These are phyloP conservation scores for Colletotrichum godetiae DNA, from an alignment of 2,329 filamentous ascomycete species.

Conservation along the genomic window DNA sequence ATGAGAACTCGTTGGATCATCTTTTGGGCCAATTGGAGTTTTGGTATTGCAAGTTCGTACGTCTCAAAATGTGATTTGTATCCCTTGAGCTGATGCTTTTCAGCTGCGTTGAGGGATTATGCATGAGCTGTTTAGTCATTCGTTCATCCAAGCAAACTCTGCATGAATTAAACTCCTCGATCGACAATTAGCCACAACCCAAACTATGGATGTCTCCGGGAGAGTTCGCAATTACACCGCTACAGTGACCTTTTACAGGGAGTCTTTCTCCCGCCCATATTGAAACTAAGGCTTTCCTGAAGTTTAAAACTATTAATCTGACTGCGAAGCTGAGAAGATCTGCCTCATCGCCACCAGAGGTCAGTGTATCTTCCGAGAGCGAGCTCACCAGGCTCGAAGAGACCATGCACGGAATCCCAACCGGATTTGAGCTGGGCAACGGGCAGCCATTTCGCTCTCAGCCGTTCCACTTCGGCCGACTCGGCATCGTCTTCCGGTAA, in stretches of 20 bases:
- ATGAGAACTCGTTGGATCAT: background rate
- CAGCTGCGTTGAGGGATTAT: background rate
- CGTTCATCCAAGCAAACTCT: background rate
- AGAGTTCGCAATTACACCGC: no score
- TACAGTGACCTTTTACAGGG: no score
- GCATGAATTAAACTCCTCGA: background rate
- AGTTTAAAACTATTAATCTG: no score
- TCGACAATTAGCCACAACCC: background rate
- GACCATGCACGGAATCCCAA: constrained; percentile 12
- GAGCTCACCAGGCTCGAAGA: constrained; percentile 11
- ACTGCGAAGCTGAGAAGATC: no score
- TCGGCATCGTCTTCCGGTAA: constrained; percentile 66
- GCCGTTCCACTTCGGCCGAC: constrained; percentile 7
- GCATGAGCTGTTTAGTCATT: background rate
- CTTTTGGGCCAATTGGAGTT: background rate
- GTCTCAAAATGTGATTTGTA: background rate
- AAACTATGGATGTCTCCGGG: background rate
- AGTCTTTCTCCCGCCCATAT: no score
- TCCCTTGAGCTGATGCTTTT: background rate
- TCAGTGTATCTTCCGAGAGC: constrained; percentile 22
- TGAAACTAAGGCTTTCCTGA: no score
- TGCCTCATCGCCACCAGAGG: constrained; percentile 2
- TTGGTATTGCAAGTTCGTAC: background rate
- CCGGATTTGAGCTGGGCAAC: constrained; percentile 13
- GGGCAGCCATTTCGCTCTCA: background rate